phyloP scores from a whole-genome alignment of 2,329 filamentous ascomycete genomes.

The Paraphoma sp. region DNA sequence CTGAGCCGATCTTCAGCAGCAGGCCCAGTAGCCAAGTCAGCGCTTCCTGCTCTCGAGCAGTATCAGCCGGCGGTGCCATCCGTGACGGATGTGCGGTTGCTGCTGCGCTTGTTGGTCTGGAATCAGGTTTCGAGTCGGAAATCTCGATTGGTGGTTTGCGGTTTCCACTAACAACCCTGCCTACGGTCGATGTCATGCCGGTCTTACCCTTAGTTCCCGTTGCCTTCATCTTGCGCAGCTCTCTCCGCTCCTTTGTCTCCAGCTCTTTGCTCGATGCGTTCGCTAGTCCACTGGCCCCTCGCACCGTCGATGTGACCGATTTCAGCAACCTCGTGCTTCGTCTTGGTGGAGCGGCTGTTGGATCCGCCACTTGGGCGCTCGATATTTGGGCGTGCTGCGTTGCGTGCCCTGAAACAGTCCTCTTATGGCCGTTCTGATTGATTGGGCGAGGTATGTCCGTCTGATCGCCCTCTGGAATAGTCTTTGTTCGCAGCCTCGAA shows the following conservation, averaged over 20 bases:
- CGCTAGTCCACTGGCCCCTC: slow-evolving; percentile 68
- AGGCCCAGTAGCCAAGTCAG: slow-evolving; percentile 79
- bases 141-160: slow-evolving; percentile 73
- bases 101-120: slow-evolving; percentile 46
- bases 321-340: slow-evolving; percentile 53
- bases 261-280: slow-evolving; percentile 59
- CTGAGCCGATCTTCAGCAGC: slow-evolving; percentile 80
- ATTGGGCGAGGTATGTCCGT: slow-evolving; percentile 45
- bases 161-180: slow-evolving; percentile 88
- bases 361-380: slow-evolving; percentile 38
- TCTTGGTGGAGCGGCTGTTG: slow-evolving; percentile 52
- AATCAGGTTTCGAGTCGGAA: slow-evolving; percentile 70
- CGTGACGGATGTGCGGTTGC: slow-evolving; percentile 35
- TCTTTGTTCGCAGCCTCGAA: slow-evolving; percentile 47
- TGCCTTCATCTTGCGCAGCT: slow-evolving; percentile 84
- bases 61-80: slow-evolving; percentile 59
- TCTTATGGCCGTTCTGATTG: slow-evolving; percentile 71
- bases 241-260: slow-evolving; percentile 69
- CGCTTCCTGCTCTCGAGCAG: slow-evolving; percentile 74
- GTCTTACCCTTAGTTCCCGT: slow-evolving; percentile 70
- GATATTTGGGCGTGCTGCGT: slow-evolving; percentile 41
- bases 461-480: slow-evolving; percentile 49
- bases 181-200: slow-evolving; percentile 74
- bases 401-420: slow-evolving; percentile 86
- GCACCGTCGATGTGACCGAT: slow-evolving; percentile 63